phyloP scores from a whole-genome alignment of 495 filamentous ascomycete species.

The Penicillium verhagenii region DNA sequence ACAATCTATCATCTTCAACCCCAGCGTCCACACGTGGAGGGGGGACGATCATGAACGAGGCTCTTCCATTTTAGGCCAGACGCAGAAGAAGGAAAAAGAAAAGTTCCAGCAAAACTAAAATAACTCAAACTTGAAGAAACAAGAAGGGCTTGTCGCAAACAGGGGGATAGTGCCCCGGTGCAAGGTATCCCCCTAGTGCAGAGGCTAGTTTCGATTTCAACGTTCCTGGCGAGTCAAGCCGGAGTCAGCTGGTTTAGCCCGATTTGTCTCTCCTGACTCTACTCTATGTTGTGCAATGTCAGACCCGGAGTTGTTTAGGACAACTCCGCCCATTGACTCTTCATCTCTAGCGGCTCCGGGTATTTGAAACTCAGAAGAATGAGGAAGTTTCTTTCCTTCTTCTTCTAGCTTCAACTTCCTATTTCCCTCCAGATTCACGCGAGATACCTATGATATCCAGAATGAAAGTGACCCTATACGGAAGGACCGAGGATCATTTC shows the following conservation, averaged over 20 bases:
- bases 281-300: conserved; percentile 26
- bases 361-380: conserved; percentile 11
- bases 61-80: background rate
- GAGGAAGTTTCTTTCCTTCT: background rate
- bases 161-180: background rate
- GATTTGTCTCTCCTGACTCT: conserved; percentile 8
- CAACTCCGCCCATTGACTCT: conserved; percentile 10
- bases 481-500: background rate
- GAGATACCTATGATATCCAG: no score
- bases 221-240: conserved; percentile 19
- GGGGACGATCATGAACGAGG: background rate
- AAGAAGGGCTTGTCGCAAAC: background rate
- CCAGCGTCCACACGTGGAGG: conserved; percentile 13
- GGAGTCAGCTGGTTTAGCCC: conserved; percentile 19
- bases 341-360: conserved; percentile 3
- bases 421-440: background rate
- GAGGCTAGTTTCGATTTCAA: conserved; percentile 26
- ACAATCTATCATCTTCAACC: conserved; percentile 1
- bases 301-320: conserved; percentile 18
- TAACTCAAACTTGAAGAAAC: background rate
- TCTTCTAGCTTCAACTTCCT: background rate
- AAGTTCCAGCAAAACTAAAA: background rate
- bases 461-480: background rate
- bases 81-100: background rate
- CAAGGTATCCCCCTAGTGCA: conserved; percentile 9